These are phyloP conservation scores for Caloboletus inedulis DNA, from an alignment of 1,284 basidiomycete species.

Conservation along the genomic window DNA sequence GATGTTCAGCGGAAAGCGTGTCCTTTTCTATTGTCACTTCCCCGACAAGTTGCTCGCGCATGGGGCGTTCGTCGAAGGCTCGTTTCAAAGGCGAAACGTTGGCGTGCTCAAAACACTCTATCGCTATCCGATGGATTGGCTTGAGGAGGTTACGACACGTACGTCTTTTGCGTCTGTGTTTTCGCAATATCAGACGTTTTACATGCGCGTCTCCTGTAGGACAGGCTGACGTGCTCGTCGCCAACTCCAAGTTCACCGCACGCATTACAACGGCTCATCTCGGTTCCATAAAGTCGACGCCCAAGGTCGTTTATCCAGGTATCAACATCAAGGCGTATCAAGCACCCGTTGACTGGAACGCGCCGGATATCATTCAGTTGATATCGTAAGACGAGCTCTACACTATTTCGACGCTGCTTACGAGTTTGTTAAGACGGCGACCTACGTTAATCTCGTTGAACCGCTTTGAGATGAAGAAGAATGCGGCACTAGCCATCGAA, in stretches of 20 bases:
- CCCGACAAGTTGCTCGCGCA: slow-evolving; percentile 90
- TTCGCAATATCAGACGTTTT: neutral
- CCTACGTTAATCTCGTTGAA: slow-evolving; percentile 89
- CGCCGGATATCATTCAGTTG: slow-evolving; percentile 55
- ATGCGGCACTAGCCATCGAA: slow-evolving; percentile 76
- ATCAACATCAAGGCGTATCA: slow-evolving; percentile 79
- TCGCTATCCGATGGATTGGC: slow-evolving; percentile 83
- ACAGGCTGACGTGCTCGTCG: slow-evolving; percentile 86
- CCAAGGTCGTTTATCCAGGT: slow-evolving; percentile 87
- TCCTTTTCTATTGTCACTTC: slow-evolving; percentile 98
- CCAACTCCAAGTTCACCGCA: slow-evolving; percentile 90
- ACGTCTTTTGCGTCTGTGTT: slow-evolving; percentile 28
- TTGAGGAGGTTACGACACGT: slow-evolving; percentile 92
- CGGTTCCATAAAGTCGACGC: slow-evolving; percentile 58
- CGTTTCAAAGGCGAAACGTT: slow-evolving; percentile 36
- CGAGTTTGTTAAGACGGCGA: slow-evolving; percentile 46
- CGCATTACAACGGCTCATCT: slow-evolving; percentile 79
- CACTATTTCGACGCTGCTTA: neutral
- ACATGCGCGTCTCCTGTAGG: slow-evolving; percentile 41
- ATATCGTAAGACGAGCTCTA: slow-evolving; percentile 55
- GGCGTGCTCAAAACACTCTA: slow-evolving; percentile 72
- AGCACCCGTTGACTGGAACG: slow-evolving; percentile 38
- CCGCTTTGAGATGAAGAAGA: slow-evolving; percentile 96
- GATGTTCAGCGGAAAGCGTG: slow-evolving; percentile 62
- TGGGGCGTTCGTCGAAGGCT: slow-evolving; percentile 67